A percentile compares a stretch with the other conserved stretches of the same genome.
Evolutionary conservation across 1,284 basidiomycete genomes (phyloP).

Genomic region (Caloboletus inedulis): DNA sequence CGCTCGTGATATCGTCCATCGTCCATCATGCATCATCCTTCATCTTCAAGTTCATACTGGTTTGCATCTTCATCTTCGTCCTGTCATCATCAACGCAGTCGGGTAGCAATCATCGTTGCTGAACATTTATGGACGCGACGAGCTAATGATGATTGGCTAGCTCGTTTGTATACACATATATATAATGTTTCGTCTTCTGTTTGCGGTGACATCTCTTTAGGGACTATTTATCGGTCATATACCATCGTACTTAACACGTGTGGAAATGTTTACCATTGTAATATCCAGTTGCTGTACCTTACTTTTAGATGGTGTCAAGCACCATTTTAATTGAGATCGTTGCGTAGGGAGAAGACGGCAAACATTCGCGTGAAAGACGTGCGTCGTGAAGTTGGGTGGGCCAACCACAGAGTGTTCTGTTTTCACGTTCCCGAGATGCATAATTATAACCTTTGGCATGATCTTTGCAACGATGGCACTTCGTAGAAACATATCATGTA

Average conservation of each 20-base stretch:
- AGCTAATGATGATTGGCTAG: neutral
- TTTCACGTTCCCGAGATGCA: neutral
- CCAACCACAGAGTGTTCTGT: neutral
- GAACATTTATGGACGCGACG: conserved; percentile 7
- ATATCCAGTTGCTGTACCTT: conserved; percentile 28
- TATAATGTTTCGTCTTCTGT: conserved; percentile 1
- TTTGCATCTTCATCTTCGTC: neutral
- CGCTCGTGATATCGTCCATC: conserved; percentile 10
- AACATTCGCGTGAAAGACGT: neutral
- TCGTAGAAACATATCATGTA: neutral
- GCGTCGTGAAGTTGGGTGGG: neutral
- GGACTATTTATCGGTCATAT: conserved; percentile 15
- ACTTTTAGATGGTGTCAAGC: conserved; percentile 2
- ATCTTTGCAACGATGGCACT: neutral
- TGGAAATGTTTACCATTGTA: conserved; percentile 15
- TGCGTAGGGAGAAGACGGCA: neutral
- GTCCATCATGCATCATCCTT: neutral
- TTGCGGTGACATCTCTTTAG: neutral
- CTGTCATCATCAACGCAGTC: neutral
- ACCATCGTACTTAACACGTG: conserved; percentile 15
- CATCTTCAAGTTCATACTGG: neutral
- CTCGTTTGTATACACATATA: neutral
- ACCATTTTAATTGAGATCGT: neutral
- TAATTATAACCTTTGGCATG: neutral
- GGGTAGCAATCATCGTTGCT: neutral